Evolutionary conservation across 768 basidiomycete species (phyloP).

Genomic region (Russula sp.): DNA sequence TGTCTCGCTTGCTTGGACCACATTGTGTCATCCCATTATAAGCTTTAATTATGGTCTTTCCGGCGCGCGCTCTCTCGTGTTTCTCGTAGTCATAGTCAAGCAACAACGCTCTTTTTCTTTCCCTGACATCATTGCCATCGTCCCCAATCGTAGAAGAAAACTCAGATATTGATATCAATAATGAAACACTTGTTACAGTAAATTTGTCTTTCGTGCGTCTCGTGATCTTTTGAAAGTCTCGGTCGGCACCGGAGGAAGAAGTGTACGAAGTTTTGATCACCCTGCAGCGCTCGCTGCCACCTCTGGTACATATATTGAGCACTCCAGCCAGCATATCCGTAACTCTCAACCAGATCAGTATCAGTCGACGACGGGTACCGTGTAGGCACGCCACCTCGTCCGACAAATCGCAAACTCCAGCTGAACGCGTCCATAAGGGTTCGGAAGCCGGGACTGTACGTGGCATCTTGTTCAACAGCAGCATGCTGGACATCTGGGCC

Average conservation of each 20-base stretch:
- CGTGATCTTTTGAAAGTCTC: not conserved
- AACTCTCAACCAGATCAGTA: constrained; percentile 50
- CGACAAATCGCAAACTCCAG: constrained; percentile 97
- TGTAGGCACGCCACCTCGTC: constrained; percentile 50
- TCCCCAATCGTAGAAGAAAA: constrained; percentile 10
- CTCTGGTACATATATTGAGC: constrained; percentile 83
- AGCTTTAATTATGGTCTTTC: constrained; percentile 20
- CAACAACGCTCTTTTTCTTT: constrained; percentile 18
- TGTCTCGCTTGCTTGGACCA: not conserved
- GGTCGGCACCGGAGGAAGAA: constrained; percentile 76
- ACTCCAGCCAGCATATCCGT: constrained; percentile 99
- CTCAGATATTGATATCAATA: not conserved
- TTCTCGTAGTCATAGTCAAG: constrained; percentile 8
- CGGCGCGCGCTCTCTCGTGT: constrained; percentile 9
- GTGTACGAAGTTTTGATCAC: constrained; percentile 93
- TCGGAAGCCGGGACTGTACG: constrained; percentile 95
- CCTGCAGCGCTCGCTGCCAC: constrained; percentile 48
- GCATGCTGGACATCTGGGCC: constrained; percentile 97
- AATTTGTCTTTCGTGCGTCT: not conserved
- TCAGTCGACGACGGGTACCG: not conserved
- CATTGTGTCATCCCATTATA: constrained; percentile 23
- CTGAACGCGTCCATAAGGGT: constrained; percentile 97
- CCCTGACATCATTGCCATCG: not conserved
- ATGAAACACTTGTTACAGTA: not conserved
- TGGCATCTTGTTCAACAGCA: constrained; percentile 94